phyloP scores from a whole-genome alignment of 2,329 filamentous ascomycete species.

The Alternaria gaisen region DNA sequence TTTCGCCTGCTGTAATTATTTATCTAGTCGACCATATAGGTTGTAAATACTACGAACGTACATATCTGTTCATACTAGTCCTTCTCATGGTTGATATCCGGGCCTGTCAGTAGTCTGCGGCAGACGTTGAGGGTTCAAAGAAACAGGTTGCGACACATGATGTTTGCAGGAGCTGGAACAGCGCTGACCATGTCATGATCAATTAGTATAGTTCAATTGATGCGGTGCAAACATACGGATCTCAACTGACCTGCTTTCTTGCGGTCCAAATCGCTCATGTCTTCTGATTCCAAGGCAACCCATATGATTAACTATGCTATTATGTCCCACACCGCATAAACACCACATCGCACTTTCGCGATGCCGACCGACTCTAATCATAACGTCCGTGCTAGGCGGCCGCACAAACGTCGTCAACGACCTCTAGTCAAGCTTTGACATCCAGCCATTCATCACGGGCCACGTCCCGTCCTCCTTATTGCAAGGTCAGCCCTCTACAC shows the following conservation, averaged over 20 bases:
- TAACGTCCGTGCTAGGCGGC: not conserved
- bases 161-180: not conserved
- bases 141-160: not conserved
- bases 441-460: not conserved
- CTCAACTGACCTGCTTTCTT: not conserved
- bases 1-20: constrained; percentile 2
- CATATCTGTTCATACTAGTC: not conserved
- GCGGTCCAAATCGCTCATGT: not conserved
- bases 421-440: not conserved
- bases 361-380: not conserved
- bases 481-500: not conserved
- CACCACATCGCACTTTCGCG: not conserved
- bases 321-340: not conserved
- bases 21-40: constrained; percentile 3
- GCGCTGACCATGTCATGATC: not conserved
- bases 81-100: not conserved
- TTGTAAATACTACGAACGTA: constrained; percentile 4
- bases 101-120: not conserved
- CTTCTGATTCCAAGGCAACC: not conserved
- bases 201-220: not conserved
- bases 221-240: not conserved
- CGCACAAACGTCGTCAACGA: not conserved
- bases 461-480: not conserved
- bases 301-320: not conserved
- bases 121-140: not conserved